Conservation (phyloP, 129 eudicot species). For the Centella asiatica region DNA sequence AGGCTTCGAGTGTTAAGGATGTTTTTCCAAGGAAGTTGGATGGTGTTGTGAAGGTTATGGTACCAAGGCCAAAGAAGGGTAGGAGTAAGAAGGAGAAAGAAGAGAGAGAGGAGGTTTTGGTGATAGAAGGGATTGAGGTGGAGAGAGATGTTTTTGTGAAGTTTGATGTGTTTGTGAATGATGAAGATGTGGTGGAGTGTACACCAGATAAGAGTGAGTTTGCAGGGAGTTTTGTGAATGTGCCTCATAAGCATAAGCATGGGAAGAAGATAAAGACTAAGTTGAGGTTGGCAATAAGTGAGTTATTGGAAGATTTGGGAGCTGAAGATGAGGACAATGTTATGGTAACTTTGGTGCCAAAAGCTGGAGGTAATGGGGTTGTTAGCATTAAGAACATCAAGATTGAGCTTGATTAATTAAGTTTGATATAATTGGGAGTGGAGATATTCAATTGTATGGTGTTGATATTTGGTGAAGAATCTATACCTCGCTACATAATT, state of each 20-base stretch:
- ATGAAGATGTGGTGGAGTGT: constrained; percentile 12
- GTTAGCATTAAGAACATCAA: constrained; percentile 6
- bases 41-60: constrained; percentile 2
- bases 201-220: constrained; percentile 19
- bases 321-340: constrained; percentile 23
- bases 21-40: constrained; percentile 1
- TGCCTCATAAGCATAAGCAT: not conserved
- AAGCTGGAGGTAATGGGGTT: not conserved
- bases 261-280: constrained; percentile 4
- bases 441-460: too few relatives aligned
- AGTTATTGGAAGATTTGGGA: constrained; percentile 22
- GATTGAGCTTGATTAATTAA: too few relatives aligned
- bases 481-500: too few relatives aligned
- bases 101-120: constrained; percentile 9
- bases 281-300: constrained; percentile 12
- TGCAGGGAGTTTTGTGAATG: constrained; percentile 19
- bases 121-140: constrained; percentile 10
- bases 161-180: constrained; percentile 21
- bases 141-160: constrained; percentile 7
- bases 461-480: too few relatives aligned
- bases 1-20: not conserved
- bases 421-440: too few relatives aligned
- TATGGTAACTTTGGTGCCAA: constrained; percentile 10
- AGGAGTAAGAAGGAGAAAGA: constrained; percentile 14
- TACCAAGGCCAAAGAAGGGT: constrained; percentile 14